Evolutionary conservation across 2,329 filamentous ascomycete species (phyloP), one percentile per base, ranked within the genome.

Genomic region (Penicillium fuscoglaucum): DNA sequence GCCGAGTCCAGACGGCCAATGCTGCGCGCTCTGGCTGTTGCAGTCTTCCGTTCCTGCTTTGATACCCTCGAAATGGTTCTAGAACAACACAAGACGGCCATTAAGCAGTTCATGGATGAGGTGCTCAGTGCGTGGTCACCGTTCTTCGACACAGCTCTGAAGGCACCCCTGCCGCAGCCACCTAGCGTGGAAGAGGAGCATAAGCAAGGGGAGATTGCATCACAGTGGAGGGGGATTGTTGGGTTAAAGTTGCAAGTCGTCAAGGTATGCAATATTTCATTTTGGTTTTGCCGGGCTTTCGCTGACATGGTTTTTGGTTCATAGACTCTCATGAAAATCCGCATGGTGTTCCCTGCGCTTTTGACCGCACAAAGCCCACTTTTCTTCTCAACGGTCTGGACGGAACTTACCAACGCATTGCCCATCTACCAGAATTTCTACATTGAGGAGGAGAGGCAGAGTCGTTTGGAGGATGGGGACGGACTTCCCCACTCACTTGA

Each of bases 11-110:
- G 90, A 67, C 92, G 90, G 71, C 83, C 89, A 10, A 86, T 86
- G 59, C 81, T 96, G 58, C 86, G 95, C 61, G 91, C 92, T 31
- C 81, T 98, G 66, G 90, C 95, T 40, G 89, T 98, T 43, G 91
- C 90, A 41, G 90, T 97, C 58, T 96, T 98, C 81, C 86, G 91
- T 57, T 87, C 87, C 49, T 96, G 91, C 76, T 96, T 99, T 74
- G 92, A 98, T 72, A 90, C 95, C 57, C 85, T 99, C 79, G 92
- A 98, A 77, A 96, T 97, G 85, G 90, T 98, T 65, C 90, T 96
- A 81, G 93, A 96, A 66, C 91, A 96, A 66, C 90, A 98, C 76
- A 90, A 90, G 69, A 83, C 84, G 58, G 90, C 90, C 55, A 91
- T 98, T 61, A 95, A 91, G 75, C 83, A 83, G 1, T 99, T 99